Percentiles rank a stretch among this genome's conserved stretches.
These are phyloP conservation scores for Simplicillium sp. DNA, from an alignment of 2,329 filamentous ascomycete species.

Conservation along the genomic window DNA sequence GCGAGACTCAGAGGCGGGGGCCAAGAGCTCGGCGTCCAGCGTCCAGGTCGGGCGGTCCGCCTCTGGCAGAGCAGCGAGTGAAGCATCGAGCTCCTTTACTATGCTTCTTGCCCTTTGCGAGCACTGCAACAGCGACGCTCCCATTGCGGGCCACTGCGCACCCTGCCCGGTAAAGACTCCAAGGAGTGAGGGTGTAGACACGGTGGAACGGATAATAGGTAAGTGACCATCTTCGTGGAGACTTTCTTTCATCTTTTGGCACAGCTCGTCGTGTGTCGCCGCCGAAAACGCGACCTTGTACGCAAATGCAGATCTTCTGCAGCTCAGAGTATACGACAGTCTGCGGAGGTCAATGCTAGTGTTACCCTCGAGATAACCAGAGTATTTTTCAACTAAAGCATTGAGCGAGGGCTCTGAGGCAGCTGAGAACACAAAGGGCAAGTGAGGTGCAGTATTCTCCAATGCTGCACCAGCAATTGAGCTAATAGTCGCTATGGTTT, in stretches of 20 bases:
- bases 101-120: conserved; percentile 14
- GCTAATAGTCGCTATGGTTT: no score
- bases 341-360: no score
- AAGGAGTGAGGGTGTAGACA: conserved; percentile 5
- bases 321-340: no score
- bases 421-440: conserved; percentile 11
- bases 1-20: conserved; percentile 14
- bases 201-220: not conserved
- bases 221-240: no score
- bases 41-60: conserved; percentile 17
- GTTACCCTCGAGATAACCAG: no score
- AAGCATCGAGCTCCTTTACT: conserved; percentile 13
- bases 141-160: conserved; percentile 19
- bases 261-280: no score
- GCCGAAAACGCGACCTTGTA: no score
- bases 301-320: no score
- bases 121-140: conserved; percentile 18
- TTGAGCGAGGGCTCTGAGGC: conserved; percentile 5
- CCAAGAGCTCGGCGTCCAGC: conserved; percentile 19
- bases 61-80: conserved; percentile 14
- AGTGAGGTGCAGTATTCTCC: no score
- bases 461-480: no score
- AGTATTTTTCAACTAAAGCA: not conserved
- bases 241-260: no score
- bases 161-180: conserved; percentile 21